These are phyloP conservation scores for Rhexocercosporidium sp. DNA, from an alignment of 2,329 filamentous ascomycete species.

Conservation along the genomic window DNA sequence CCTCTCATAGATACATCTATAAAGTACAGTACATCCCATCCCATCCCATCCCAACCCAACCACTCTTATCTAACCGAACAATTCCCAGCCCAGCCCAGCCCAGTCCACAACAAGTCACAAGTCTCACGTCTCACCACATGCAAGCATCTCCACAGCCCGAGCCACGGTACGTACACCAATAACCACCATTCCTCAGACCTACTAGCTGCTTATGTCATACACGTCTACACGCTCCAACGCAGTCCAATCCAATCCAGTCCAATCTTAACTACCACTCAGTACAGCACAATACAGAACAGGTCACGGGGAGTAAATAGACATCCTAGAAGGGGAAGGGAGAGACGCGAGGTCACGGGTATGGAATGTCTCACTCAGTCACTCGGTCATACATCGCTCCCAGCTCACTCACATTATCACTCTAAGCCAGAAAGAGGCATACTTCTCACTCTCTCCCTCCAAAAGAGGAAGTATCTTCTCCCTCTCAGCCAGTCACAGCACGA, in stretches of 20 bases:
- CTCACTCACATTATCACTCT: background rate
- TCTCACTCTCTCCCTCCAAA: background rate
- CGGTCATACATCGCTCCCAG: background rate
- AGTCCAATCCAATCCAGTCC: too few species aligned
- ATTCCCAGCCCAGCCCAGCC: background rate
- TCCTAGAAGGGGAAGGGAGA: too few species aligned
- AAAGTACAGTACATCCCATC: too few species aligned
- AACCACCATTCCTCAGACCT: background rate
- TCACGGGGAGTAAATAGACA: background rate
- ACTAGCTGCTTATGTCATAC: background rate
- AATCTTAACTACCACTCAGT: background rate
- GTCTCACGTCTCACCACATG: background rate
- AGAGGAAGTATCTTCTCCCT: constrained; percentile 1
- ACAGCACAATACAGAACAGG: background rate
- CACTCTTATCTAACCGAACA: too few species aligned
- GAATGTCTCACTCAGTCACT: constrained; percentile 3
- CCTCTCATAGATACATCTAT: too few species aligned
- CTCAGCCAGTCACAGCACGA: background rate
- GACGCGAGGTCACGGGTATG: background rate
- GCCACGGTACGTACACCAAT: background rate
- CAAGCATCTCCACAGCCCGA: too few species aligned
- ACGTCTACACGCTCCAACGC: background rate
- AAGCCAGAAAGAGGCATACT: constrained; percentile 7
- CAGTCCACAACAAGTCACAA: background rate
- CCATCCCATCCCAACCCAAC: too few species aligned